Evolutionary conservation across 441 rosid genomes (phyloP), one percentile per base, ranked within the genome.

Genomic region (Populus tomentosa): DNA sequence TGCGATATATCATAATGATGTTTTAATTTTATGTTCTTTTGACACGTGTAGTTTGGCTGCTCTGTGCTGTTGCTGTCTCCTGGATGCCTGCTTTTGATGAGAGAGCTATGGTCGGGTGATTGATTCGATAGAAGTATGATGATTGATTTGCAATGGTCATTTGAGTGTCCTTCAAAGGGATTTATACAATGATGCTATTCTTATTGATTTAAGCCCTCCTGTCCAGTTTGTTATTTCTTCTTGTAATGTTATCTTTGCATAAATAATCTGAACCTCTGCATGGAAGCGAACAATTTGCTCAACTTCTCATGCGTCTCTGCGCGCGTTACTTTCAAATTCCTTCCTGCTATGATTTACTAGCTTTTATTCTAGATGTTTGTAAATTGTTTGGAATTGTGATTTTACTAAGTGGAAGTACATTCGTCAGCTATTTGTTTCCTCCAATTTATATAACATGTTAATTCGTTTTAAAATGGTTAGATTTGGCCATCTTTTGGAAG

Each of bases 51-150:
- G 93, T 73, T 82, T 90, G 87, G 91, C 91, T 80, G 89, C 88
- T 61, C 82, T 88, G 35, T 88, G 91, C 78, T 88, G 91, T 62
- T 88, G 91, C 85, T 88, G 91, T 68, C 85, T 89, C 62, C 80
- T 89, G 80, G 91, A 89, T 11, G 88, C 89, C 14, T 85, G 88
- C 81, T 83, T 89, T 77, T 88, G 84, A 86, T 24, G 71, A 71
- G 72, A 46, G 36, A 64, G 23, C n/a, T 24, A 23, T 5, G 69
- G 42, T 8, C 23, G 0, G 68, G 61, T 59, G 67, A 33, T 63
- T 59, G 67, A 33, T 63, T 67, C 68, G 69, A 61, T 24, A 8
- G 74, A 72, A 46, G 71, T 53, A 77, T 75, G 68, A 66, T 74
- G 10, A 20, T 59, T 62, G 10, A 20, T 11, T 40, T 30, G n/a